phyloP scores from a whole-genome alignment of 768 basidiomycete genomes.

The Trametes cubensis region DNA sequence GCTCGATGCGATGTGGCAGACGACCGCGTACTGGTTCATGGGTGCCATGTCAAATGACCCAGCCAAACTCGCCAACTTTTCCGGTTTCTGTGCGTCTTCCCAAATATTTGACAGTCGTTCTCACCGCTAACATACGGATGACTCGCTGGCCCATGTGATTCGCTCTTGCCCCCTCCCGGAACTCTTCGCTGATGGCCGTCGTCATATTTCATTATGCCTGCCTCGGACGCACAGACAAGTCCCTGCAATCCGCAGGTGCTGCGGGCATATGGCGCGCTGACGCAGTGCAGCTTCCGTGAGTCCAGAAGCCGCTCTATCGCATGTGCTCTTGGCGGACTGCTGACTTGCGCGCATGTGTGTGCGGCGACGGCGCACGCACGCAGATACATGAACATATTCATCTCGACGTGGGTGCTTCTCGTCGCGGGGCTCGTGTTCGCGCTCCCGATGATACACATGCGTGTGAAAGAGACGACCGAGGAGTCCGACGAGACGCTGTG shows the following conservation, averaged over 20 bases:
- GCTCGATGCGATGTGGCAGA: conserved; percentile 86
- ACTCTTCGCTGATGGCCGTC: neutral
- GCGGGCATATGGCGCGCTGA: conserved; percentile 76
- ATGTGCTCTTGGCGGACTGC: neutral
- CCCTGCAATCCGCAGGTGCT: conserved; percentile 75
- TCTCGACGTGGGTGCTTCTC: conserved; percentile 75
- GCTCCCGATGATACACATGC: conserved; percentile 74
- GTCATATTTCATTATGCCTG: neutral
- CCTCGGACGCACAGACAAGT: conserved; percentile 51
- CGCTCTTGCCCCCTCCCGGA: neutral
- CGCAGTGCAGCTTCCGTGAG: conserved; percentile 62
- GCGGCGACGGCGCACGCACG: too few species aligned
- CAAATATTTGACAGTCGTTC: neutral
- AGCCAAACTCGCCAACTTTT: conserved; percentile 75
- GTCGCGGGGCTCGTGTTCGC: conserved; percentile 64
- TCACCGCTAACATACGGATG: neutral
- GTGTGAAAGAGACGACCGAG: conserved; percentile 64
- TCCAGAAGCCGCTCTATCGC: conserved; percentile 18
- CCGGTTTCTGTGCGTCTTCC: conserved; percentile 69
- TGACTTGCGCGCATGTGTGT: neutral
- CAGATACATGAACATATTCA: conserved; percentile 69
- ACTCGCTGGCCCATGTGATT: conserved; percentile 6
- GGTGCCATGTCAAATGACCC: conserved; percentile 87
- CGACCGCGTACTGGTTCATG: conserved; percentile 80
- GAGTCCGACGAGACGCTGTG: conserved; percentile 25